Evolutionary conservation across 768 basidiomycete species (phyloP).

Genomic region (Chlorophyllum brunneum): DNA sequence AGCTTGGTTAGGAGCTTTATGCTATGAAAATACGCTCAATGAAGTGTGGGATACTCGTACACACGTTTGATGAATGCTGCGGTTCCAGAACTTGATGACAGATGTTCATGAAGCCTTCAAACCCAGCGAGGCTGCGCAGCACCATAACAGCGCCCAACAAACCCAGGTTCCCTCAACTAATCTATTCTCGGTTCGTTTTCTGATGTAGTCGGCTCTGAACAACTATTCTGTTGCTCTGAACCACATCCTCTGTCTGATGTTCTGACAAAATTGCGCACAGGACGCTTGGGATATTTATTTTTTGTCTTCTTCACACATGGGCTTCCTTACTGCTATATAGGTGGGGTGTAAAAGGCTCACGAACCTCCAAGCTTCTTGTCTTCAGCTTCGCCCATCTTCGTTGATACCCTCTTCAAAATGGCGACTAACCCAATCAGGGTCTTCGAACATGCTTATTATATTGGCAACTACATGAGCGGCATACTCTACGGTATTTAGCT

Average conservation of each 20-base stretch:
- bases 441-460: conserved; percentile 28
- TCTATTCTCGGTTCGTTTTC: too few relatives aligned
- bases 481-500: conserved; percentile 25
- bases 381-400: neutral
- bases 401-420: neutral
- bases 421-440: conserved; percentile 9
- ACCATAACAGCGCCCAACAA: too few relatives aligned
- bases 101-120: too few relatives aligned
- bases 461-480: conserved; percentile 28
- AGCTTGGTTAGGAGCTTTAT: too few relatives aligned
- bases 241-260: conserved; percentile 4
- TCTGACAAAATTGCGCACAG: neutral
- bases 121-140: too few relatives aligned
- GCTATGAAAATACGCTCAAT: too few relatives aligned
- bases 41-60: too few relatives aligned
- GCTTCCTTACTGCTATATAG: neutral
- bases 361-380: neutral
- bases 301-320: neutral
- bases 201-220: too few relatives aligned
- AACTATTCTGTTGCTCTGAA: too few relatives aligned
- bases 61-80: too few relatives aligned
- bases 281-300: neutral
- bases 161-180: too few relatives aligned
- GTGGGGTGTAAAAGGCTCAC: neutral
- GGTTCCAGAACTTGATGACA: too few relatives aligned